Evolutionary conservation across 108 stramenopile genomes (phyloP).

Genomic region (Skeletonema tropicum): DNA sequence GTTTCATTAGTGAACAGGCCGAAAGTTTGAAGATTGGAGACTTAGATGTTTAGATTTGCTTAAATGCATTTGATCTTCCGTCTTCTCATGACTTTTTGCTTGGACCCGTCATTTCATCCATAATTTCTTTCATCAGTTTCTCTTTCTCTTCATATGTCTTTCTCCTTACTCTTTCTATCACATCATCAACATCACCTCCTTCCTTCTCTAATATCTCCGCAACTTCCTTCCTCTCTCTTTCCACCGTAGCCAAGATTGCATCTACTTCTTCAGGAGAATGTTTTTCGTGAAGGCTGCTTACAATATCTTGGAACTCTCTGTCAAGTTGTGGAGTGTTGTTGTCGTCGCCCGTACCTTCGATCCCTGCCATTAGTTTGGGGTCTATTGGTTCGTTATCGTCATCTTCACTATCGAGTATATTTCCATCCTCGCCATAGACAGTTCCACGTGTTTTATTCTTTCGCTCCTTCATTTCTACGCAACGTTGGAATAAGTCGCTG

Average conservation of each 20-base stretch:
- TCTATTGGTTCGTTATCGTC: conserved; percentile 34
- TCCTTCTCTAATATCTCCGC: conserved; percentile 73
- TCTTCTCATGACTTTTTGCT: conserved; percentile 1
- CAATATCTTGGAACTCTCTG: conserved; percentile 52
- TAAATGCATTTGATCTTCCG: background rate
- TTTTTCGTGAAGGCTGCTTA: conserved; percentile 59
- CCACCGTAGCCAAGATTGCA: conserved; percentile 74
- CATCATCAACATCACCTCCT: conserved; percentile 80
- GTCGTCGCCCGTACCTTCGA: conserved; percentile 27
- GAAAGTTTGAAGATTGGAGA: conserved; percentile 77
- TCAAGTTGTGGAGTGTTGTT: conserved; percentile 61
- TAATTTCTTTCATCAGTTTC: conserved; percentile 58
- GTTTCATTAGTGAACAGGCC: conserved; percentile 84
- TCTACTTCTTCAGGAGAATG: conserved; percentile 76
- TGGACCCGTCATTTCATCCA: conserved; percentile 18
- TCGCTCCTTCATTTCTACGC: conserved; percentile 56
- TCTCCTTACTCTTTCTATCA: conserved; percentile 58
- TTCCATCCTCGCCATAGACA: conserved; percentile 26
- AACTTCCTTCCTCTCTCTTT: conserved; percentile 73
- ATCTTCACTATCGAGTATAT: conserved; percentile 46
- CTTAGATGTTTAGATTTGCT: conserved; percentile 76
- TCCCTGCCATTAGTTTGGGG: conserved; percentile 14
- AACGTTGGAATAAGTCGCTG: conserved; percentile 62
- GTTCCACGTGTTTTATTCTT: conserved; percentile 27
- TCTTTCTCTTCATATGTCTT: conserved; percentile 70